These are phyloP conservation scores for Stagonosporopsis cucurbitacearum DNA, from an alignment of 2,329 filamentous ascomycete genomes.

Conservation along the genomic window DNA sequence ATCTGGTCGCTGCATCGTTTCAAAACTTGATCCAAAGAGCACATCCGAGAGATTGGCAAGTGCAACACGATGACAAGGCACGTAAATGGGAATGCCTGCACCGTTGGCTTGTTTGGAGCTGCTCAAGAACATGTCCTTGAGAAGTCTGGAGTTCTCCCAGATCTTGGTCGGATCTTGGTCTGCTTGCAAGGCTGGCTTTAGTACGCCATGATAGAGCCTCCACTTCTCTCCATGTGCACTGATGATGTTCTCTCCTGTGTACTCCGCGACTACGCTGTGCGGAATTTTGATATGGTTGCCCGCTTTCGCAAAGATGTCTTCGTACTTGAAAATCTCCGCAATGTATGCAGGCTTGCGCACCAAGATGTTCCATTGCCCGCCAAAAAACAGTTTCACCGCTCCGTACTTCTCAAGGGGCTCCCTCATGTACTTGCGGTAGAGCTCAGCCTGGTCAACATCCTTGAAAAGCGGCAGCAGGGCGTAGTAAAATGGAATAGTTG, in stretches of 20 bases:
- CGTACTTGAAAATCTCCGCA: slow-evolving; percentile 47
- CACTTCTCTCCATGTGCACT: slow-evolving; percentile 40
- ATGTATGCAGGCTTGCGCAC: slow-evolving; percentile 55
- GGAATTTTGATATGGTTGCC: slow-evolving; percentile 45
- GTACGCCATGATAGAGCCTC: slow-evolving; percentile 38
- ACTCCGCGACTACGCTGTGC: slow-evolving; percentile 37
- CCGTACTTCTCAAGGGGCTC: slow-evolving; percentile 50
- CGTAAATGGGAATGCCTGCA: slow-evolving; percentile 38
- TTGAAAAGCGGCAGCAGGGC: slow-evolving; percentile 52
- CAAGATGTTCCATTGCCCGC: slow-evolving; percentile 58
- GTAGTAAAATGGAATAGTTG: slow-evolving; percentile 55
- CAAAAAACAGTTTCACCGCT: slow-evolving; percentile 59
- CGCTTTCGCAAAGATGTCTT: slow-evolving; percentile 41
- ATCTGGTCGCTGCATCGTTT: slow-evolving; percentile 29
- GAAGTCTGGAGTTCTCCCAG: slow-evolving; percentile 34
- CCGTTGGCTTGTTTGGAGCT: slow-evolving; percentile 30
- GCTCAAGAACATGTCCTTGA: slow-evolving; percentile 38
- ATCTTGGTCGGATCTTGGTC: slow-evolving; percentile 32
- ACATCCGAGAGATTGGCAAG: slow-evolving; percentile 48
- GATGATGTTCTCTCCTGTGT: slow-evolving; percentile 47
- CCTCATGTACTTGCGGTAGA: slow-evolving; percentile 51
- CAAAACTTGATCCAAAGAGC: slow-evolving; percentile 39
- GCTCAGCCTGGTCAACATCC: slow-evolving; percentile 54
- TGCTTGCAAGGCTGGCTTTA: slow-evolving; percentile 42
- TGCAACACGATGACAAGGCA: slow-evolving; percentile 47